These are phyloP conservation scores for Penicillium coprophilum DNA, from an alignment of 495 filamentous ascomycete genomes.

Conservation along the genomic window DNA sequence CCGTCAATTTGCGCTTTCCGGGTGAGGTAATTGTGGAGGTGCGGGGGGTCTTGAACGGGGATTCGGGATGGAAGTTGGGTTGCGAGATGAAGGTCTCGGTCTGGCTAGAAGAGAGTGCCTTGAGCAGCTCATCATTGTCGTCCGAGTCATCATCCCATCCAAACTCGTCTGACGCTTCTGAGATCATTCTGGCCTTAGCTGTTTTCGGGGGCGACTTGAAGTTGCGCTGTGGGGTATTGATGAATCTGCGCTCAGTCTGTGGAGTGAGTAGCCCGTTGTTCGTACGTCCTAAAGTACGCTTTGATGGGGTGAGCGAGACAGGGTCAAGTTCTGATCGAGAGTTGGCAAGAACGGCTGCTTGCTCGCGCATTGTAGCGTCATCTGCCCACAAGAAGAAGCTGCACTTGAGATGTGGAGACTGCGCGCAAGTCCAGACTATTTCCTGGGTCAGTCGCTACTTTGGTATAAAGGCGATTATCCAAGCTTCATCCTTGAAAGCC, in stretches of 20 bases:
- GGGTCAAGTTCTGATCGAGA: conserved; percentile 40
- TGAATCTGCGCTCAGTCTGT: conserved; percentile 32
- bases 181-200: conserved; percentile 41
- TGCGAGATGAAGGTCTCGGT: conserved; percentile 23
- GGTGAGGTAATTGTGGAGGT: conserved; percentile 50
- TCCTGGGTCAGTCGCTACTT: background rate
- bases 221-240: conserved; percentile 19
- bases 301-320: conserved; percentile 17
- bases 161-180: conserved; percentile 46
- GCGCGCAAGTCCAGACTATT: conserved; percentile 65
- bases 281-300: conserved; percentile 22
- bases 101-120: conserved; percentile 15
- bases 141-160: conserved; percentile 47
- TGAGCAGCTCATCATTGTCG: conserved; percentile 27
- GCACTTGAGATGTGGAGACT: conserved; percentile 52
- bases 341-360: conserved; percentile 50
- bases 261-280: conserved; percentile 37
- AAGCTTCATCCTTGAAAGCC: background rate
- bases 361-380: conserved; percentile 58
- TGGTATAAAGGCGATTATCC: background rate
- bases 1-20: conserved; percentile 50
- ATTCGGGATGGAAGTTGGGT: conserved; percentile 21
- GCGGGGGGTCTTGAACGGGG: conserved; percentile 40
- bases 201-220: conserved; percentile 32
- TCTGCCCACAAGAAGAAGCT: conserved; percentile 72